These are phyloP conservation scores for Cunninghamia lanceolata DNA, from an alignment of 75 land plant species.

Conservation along the genomic window DNA sequence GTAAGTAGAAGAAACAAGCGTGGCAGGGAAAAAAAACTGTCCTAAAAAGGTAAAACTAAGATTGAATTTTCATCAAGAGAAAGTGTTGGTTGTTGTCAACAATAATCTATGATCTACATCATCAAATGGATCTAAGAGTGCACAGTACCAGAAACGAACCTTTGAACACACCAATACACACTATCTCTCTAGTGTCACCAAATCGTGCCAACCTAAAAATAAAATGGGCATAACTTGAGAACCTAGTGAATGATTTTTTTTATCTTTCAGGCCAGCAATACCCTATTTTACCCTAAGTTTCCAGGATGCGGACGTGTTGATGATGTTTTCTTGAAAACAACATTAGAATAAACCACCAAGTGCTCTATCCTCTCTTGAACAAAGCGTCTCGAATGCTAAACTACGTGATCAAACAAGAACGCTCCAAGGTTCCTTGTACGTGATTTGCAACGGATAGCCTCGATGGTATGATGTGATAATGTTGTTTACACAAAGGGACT, in stretches of 20 bases:
- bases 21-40: not conserved
- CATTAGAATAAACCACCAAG: too few relatives aligned
- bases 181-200: not conserved
- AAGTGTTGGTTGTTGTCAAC: not conserved
- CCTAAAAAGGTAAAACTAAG: not conserved
- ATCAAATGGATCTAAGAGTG: not conserved
- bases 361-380: too few relatives aligned
- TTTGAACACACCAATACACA: not conserved
- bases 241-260: not conserved
- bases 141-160: not conserved
- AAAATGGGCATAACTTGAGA: not conserved
- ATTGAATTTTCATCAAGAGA: not conserved
- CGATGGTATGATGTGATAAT: too few relatives aligned
- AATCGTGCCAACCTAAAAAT: not conserved
- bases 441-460: too few relatives aligned
- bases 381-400: too few relatives aligned
- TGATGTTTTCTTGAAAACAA: too few relatives aligned
- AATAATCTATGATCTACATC: too few relatives aligned
- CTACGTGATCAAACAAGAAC: too few relatives aligned
- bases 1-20: not conserved
- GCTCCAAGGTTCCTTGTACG: too few relatives aligned
- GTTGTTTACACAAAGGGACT: too few relatives aligned
- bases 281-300: too few relatives aligned
- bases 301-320: too few relatives aligned
- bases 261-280: not conserved